Conservation (phyloP, 495 filamentous ascomycete species). For the Penicillium bialowiezense region DNA sequence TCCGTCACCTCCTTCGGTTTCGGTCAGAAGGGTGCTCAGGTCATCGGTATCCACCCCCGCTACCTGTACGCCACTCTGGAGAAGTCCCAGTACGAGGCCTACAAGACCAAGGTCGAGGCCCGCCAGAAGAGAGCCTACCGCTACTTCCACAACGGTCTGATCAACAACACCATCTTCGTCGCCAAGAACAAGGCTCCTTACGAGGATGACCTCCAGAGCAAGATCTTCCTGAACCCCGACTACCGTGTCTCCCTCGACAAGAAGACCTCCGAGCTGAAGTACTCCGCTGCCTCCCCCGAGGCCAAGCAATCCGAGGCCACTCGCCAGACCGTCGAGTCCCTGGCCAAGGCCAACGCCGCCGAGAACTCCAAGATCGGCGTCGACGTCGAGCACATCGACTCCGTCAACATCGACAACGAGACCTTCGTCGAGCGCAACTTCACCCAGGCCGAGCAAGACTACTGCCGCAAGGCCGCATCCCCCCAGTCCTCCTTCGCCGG, state of each 20-base stretch:
- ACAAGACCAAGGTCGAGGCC: constrained; percentile 82
- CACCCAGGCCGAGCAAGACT: constrained; percentile 73
- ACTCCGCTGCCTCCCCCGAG: constrained; percentile 61
- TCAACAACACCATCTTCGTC: constrained; percentile 96
- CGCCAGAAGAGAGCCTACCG: constrained; percentile 98
- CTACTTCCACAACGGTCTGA: constrained; percentile 94
- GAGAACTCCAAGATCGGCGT: constrained; percentile 84
- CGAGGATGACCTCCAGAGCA: constrained; percentile 75
- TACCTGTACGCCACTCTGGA: constrained; percentile 96
- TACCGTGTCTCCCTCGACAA: constrained; percentile 82
- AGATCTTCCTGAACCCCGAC: constrained; percentile 92
- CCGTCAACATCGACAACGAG: constrained; percentile 87
- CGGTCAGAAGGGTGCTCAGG: constrained; percentile 97
- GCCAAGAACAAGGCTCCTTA: constrained; percentile 91
- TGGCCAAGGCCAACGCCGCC: constrained; percentile 68
- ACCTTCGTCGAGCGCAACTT: constrained; percentile 97
- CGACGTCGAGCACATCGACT: constrained; percentile 80
- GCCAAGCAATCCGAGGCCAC: constrained; percentile 61
- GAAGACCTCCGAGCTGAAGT: constrained; percentile 75
- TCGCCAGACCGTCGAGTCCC: constrained; percentile 70
- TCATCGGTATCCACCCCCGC: constrained; percentile 91
- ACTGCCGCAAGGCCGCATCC: constrained; percentile 74
- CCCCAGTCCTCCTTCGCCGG: constrained; percentile 87
- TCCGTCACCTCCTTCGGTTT: constrained; percentile 99
- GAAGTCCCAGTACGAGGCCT: constrained; percentile 73